Conservation (phyloP, 176 grass and related monocot species). For the Leersia perrieri region DNA sequence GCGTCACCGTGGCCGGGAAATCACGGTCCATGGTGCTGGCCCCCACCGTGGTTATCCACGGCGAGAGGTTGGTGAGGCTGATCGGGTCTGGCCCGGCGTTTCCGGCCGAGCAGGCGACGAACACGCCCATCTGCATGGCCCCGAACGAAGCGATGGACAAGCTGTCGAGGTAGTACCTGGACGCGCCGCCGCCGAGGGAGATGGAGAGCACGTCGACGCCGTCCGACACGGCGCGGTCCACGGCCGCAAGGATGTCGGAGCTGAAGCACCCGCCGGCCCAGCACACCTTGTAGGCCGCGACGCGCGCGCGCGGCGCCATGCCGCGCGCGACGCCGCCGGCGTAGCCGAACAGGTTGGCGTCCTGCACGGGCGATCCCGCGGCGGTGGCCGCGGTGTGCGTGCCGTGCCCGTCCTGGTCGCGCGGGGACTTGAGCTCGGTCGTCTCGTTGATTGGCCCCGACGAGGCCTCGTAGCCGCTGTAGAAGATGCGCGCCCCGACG, state of each 20-base stretch:
- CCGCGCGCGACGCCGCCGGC: conserved; percentile 77
- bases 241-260: conserved; percentile 98
- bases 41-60: conserved; percentile 93
- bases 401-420: conserved; percentile 96
- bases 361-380: conserved; percentile 64
- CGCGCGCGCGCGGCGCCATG: conserved; percentile 87
- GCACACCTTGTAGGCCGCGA: conserved; percentile 97
- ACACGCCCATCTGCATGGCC: conserved; percentile 97
- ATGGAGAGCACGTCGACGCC: conserved; percentile 97
- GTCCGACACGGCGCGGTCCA: conserved; percentile 84
- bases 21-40: conserved; percentile 96
- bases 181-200: conserved; percentile 90
- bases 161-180: conserved; percentile 80
- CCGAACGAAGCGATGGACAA: conserved; percentile 83
- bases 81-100: conserved; percentile 89
- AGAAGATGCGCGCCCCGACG: conserved; percentile 90
- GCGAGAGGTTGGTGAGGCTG: conserved; percentile 88
- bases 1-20: conserved; percentile 68
- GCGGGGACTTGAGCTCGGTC: conserved; percentile 88
- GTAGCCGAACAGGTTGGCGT: conserved; percentile 82
- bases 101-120: conserved; percentile 92
- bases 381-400: conserved; percentile 93
- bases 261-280: conserved; percentile 97
- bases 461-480: conserved; percentile 85
- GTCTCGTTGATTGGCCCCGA: conserved; percentile 83